These are phyloP conservation scores for Beauveria asiatica DNA, from an alignment of 2,329 filamentous ascomycete genomes.

Conservation along the genomic window DNA sequence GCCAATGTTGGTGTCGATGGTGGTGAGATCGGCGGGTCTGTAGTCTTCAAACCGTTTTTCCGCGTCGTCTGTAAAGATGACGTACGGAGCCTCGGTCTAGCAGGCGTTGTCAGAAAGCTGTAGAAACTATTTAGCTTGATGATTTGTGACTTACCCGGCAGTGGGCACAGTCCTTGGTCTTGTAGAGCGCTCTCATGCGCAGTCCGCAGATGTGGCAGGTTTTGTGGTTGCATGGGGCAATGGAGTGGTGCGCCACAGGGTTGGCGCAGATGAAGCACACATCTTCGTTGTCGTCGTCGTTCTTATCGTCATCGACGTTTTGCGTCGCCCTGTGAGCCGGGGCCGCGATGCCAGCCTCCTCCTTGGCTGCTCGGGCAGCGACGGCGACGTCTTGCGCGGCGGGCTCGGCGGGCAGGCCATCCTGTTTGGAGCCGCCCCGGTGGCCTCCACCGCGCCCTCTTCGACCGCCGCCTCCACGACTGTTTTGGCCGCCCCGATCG, in stretches of 20 bases:
- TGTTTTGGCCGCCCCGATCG: constrained; percentile 1
- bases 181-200: constrained; percentile 86
- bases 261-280: constrained; percentile 98
- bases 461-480: constrained; percentile 23
- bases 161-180: constrained; percentile 93
- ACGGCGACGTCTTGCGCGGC: constrained; percentile 24
- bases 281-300: constrained; percentile 53
- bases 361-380: constrained; percentile 25
- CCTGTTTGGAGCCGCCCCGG: constrained; percentile 18
- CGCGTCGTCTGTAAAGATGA: constrained; percentile 85
- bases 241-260: constrained; percentile 73
- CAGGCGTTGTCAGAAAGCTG: not conserved
- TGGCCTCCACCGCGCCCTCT: constrained; percentile 25
- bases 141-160: constrained; percentile 59
- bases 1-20: constrained; percentile 75
- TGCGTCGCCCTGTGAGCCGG: constrained; percentile 19
- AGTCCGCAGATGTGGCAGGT: constrained; percentile 95
- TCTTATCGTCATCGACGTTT: constrained; percentile 33
- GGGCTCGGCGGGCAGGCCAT: constrained; percentile 18
- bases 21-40: constrained; percentile 60
- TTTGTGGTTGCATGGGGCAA: constrained; percentile 90
- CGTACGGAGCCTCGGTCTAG: constrained; percentile 62
- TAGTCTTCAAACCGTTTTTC: constrained; percentile 85
- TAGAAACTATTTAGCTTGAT: not conserved
- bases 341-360: constrained; percentile 19